Conservation (phyloP, 345 rosid genomes). For the Stellera chamaejasme region DNA sequence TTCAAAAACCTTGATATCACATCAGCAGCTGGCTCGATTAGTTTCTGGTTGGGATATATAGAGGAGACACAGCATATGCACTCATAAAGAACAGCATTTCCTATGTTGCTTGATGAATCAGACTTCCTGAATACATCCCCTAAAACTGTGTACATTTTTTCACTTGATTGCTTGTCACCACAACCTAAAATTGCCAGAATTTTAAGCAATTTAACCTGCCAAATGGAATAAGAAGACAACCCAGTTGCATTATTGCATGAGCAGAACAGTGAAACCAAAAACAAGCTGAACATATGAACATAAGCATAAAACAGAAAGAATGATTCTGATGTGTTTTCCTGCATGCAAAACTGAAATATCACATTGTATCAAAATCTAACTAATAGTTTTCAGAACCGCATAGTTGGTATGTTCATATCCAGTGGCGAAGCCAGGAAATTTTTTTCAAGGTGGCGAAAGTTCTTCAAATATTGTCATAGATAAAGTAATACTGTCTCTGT, state of each 20-base stretch:
- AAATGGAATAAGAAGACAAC: neutral
- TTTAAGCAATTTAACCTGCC: constrained; percentile 90
- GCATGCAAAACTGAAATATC: no score
- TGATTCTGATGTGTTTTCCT: neutral
- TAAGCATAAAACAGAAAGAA: neutral
- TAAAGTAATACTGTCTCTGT: no score
- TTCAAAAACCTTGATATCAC: constrained; percentile 82
- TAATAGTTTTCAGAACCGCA: no score
- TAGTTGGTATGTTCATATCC: no score
- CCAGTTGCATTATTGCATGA: constrained; percentile 1
- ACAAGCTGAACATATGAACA: neutral
- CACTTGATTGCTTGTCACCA: constrained; percentile 96
- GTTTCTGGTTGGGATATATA: constrained; percentile 71
- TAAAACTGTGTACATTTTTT: constrained; percentile 83
- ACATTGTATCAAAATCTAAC: no score
- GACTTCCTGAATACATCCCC: constrained; percentile 89
- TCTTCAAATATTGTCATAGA: no score
- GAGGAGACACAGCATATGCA: constrained; percentile 90
- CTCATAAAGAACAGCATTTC: constrained; percentile 88
- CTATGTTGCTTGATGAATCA: constrained; percentile 81
- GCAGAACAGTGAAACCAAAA: constrained; percentile 6
- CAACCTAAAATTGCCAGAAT: constrained; percentile 87
- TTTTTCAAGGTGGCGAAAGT: no score
- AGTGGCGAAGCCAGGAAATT: no score
- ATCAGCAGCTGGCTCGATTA: constrained; percentile 85